A percentile compares a stretch with the other conserved stretches of the same genome.
phyloP scores from a whole-genome alignment of 1,284 basidiomycete genomes.

The Stereum hirsutum region DNA sequence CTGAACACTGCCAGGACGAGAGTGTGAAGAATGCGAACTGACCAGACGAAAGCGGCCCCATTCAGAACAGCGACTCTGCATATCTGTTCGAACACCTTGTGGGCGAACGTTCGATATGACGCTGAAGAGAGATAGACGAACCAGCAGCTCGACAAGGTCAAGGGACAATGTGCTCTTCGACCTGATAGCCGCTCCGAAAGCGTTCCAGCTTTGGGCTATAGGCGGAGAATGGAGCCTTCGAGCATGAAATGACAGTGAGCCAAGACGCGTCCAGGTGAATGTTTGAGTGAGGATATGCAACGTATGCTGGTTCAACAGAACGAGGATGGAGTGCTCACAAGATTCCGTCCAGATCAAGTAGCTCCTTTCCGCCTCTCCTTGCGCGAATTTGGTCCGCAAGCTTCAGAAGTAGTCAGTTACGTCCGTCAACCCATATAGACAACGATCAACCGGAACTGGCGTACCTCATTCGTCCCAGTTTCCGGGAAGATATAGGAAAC shows the following conservation, averaged over 20 bases:
- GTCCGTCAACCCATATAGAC: not conserved
- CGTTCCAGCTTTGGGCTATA: constrained; percentile 1
- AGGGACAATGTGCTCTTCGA: not conserved
- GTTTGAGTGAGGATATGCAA: no score
- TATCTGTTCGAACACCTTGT: not conserved
- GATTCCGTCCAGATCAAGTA: constrained; percentile 3
- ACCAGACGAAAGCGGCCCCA: constrained; percentile 3
- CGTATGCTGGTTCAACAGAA: no score
- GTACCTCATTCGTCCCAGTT: constrained; percentile 3
- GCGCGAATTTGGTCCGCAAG: constrained; percentile 3
- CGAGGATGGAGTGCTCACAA: constrained; percentile 1
- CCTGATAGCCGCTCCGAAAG: not conserved
- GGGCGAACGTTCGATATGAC: not conserved
- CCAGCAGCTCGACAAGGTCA: constrained; percentile 1
- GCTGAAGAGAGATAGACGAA: not conserved
- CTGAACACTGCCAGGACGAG: no score
- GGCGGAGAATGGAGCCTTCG: not conserved
- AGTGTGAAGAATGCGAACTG: not conserved
- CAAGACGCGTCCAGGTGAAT: no score
- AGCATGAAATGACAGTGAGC: not conserved
- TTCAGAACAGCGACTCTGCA: constrained; percentile 1
- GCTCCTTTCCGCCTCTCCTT: not conserved
- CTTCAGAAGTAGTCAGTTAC: not conserved
- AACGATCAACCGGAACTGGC: no score
- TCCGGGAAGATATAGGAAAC: constrained; percentile 3